Evolutionary conservation across 371 early-diverging fungal genomes (phyloP).

Genomic region (Entomophthora muscae): DNA sequence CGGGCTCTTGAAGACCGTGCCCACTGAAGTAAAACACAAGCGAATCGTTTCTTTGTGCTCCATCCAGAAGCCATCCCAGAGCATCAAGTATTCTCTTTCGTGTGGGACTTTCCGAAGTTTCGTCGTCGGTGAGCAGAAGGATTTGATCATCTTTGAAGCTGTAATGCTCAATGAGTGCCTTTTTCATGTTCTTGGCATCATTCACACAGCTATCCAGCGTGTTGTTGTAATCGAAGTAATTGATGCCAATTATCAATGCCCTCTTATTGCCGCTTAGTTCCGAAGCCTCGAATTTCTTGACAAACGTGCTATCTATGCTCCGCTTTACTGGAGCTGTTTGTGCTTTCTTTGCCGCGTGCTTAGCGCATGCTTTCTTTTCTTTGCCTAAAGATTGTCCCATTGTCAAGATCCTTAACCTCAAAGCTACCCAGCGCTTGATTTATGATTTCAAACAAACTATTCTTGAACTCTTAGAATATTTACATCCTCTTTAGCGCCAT

Average conservation of each 20-base stretch:
- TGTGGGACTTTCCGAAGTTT: conserved; percentile 30
- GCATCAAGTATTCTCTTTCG: conserved; percentile 44
- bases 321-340: too few species aligned
- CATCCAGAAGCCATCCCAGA: conserved; percentile 51
- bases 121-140: conserved; percentile 7
- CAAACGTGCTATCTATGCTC: too few species aligned
- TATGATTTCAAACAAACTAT: too few species aligned
- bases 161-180: conserved; percentile 6
- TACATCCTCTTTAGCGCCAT: too few species aligned
- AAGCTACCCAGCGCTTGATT: too few species aligned
- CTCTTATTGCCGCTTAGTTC: conserved; percentile 12
- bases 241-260: conserved; percentile 13
- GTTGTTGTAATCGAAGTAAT: conserved; percentile 8
- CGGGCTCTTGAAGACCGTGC: conserved; percentile 42
- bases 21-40: conserved; percentile 55
- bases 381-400: too few species aligned
- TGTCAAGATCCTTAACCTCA: too few species aligned
- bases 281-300: too few species aligned
- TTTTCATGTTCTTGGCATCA: conserved; percentile 12
- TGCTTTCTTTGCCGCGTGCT: too few species aligned
- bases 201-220: conserved; percentile 11
- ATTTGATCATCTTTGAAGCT: conserved; percentile 5
- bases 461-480: too few species aligned
- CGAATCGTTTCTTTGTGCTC: conserved; percentile 38
- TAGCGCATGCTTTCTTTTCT: too few species aligned